Percentiles rank a stretch among this genome's conserved stretches.
phyloP scores from a whole-genome alignment of 108 stramenopile species.

The Nannochloropsis oceanica region DNA sequence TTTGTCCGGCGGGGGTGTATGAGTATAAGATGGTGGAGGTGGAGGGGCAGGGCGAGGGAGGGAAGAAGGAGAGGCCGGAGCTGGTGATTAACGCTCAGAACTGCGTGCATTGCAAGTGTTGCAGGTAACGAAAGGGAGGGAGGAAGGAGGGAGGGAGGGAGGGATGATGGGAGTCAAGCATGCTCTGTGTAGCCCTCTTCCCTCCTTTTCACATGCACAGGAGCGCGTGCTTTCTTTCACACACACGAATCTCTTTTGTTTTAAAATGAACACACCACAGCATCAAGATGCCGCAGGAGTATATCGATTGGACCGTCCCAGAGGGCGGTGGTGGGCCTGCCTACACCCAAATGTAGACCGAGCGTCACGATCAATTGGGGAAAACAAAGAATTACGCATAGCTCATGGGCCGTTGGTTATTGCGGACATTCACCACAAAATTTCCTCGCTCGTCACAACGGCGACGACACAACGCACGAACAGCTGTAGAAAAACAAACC shows the following conservation, averaged over 20 bases:
- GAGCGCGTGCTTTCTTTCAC: too few relatives aligned
- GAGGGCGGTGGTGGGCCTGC: constrained; percentile 96
- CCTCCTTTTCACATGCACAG: too few relatives aligned
- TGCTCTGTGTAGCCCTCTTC: too few relatives aligned
- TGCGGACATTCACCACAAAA: too few relatives aligned
- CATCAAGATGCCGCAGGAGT: constrained; percentile 96
- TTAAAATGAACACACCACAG: constrained; percentile 6
- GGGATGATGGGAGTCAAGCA: too few relatives aligned
- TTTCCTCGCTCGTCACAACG: too few relatives aligned
- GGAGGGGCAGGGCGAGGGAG: constrained; percentile 35
- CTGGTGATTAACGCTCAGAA: constrained; percentile 95
- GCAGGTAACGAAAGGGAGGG: constrained; percentile 20
- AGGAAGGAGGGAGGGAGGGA: too few relatives aligned
- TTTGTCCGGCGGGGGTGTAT: constrained; percentile 93
- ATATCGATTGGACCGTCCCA: constrained; percentile 97
- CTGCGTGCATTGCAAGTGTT: constrained; percentile 98
- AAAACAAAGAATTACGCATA: too few relatives aligned
- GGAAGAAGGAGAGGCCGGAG: not conserved
- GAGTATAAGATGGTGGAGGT: constrained; percentile 58
- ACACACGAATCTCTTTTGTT: not conserved
- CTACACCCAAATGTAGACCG: constrained; percentile 74
- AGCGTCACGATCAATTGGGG: too few relatives aligned
- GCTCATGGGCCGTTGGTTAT: too few relatives aligned
- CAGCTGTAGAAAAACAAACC: too few relatives aligned
- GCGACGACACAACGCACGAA: too few relatives aligned